phyloP scores from a whole-genome alignment of 345 rosid species.

The Pelargonium nanum region DNA sequence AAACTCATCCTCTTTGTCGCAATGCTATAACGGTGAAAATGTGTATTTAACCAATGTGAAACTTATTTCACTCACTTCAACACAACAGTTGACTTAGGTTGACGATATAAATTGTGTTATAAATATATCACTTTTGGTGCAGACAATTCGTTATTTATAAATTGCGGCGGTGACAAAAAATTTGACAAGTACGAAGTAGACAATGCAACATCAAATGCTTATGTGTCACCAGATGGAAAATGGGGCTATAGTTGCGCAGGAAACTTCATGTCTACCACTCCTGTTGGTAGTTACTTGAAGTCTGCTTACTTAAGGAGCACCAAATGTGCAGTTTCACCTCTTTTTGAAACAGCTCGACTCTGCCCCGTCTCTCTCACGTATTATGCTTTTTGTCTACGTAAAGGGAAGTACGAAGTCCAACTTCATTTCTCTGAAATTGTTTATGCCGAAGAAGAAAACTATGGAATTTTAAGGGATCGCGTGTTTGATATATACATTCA shows the following conservation, averaged over 20 bases:
- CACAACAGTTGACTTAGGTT: too few relatives aligned
- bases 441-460: constrained; percentile 8
- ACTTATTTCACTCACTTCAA: too few relatives aligned
- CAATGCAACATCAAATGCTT: not conserved
- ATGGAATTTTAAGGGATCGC: constrained; percentile 11
- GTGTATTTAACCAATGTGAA: too few relatives aligned
- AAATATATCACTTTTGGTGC: too few relatives aligned
- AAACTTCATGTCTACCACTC: not conserved
- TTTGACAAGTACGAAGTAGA: constrained; percentile 11
- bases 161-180: constrained; percentile 6
- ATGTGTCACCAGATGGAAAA: not conserved
- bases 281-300: not conserved
- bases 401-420: constrained; percentile 12
- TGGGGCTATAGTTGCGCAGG: constrained; percentile 22
- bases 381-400: constrained; percentile 14
- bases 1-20: too few relatives aligned
- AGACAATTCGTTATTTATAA: constrained; percentile 10
- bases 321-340: constrained; percentile 10
- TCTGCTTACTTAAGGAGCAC: not conserved
- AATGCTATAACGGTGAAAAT: too few relatives aligned
- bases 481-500: constrained; percentile 20
- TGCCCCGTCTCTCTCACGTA: constrained; percentile 18
- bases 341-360: constrained; percentile 12
- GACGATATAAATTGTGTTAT: too few relatives aligned
- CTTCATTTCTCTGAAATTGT: constrained; percentile 17